phyloP scores from a whole-genome alignment of 441 rosid genomes.

The Manihot esculenta region DNA sequence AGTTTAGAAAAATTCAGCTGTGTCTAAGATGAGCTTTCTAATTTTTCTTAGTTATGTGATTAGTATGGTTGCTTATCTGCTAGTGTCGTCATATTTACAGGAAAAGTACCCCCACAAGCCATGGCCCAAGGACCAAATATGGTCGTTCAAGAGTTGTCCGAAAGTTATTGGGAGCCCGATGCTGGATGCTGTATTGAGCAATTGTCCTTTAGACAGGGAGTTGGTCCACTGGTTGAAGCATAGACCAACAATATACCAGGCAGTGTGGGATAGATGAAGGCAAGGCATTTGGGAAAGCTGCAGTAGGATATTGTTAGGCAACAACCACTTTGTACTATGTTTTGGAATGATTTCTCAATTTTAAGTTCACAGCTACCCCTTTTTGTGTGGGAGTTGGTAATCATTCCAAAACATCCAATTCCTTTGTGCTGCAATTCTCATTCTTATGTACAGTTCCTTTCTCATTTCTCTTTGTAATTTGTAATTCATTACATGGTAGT shows the following conservation, averaged over 20 bases:
- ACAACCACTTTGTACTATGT: slow-evolving; percentile 13
- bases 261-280: slow-evolving; percentile 72
- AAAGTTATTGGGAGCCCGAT: slow-evolving; percentile 87
- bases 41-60: not conserved
- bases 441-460: slow-evolving; percentile 80
- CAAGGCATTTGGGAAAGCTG: slow-evolving; percentile 14
- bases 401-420: slow-evolving; percentile 37
- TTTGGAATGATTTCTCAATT: slow-evolving; percentile 49
- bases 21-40: not conserved
- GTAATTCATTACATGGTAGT: slow-evolving; percentile 48
- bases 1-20: not conserved
- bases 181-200: slow-evolving; percentile 68
- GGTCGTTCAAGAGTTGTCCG: slow-evolving; percentile 66
- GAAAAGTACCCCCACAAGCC: slow-evolving; percentile 84
- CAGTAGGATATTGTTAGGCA: slow-evolving; percentile 14
- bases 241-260: slow-evolving; percentile 65
- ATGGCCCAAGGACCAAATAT: slow-evolving; percentile 95
- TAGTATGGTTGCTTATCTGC: not conserved
- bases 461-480: slow-evolving; percentile 21
- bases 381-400: slow-evolving; percentile 45
- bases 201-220: slow-evolving; percentile 64
- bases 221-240: slow-evolving; percentile 88
- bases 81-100: slow-evolving; percentile 38
- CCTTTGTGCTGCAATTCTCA: slow-evolving; percentile 22
- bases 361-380: slow-evolving; percentile 44